Percentiles rank a stretch among this genome's conserved stretches.
These are phyloP conservation scores for Neofusicoccum sp. DNA, from an alignment of 2,329 filamentous ascomycete species.

Conservation along the genomic window DNA sequence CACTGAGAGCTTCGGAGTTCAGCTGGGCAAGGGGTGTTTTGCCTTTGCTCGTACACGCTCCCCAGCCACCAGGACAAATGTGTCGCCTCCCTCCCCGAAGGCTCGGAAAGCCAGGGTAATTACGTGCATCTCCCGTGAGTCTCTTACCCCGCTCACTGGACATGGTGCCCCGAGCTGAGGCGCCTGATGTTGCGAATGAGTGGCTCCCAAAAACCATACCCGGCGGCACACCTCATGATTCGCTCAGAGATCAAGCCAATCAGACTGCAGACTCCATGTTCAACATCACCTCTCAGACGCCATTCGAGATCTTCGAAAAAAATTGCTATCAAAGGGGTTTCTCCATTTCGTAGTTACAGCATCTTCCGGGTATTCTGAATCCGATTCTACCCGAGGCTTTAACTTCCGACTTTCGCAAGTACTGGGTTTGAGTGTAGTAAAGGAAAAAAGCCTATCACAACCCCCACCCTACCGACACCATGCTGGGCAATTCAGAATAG, in stretches of 20 bases:
- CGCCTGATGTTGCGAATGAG: background rate
- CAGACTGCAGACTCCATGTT: background rate
- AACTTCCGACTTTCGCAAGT: constrained; percentile 11
- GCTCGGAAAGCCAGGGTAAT: too few species aligned
- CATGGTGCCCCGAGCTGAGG: background rate
- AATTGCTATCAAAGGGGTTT: constrained; percentile 8
- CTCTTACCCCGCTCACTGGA: background rate
- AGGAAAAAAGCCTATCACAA: constrained; percentile 11
- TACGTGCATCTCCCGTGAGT: too few species aligned
- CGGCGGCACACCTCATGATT: background rate
- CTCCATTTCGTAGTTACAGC: constrained; percentile 17
- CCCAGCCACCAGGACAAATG: background rate
- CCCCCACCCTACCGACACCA: constrained; percentile 16
- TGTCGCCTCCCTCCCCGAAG: background rate
- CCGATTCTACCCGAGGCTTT: constrained; percentile 1
- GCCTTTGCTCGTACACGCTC: background rate
- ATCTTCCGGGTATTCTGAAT: constrained; percentile 9
- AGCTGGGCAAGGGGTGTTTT: background rate
- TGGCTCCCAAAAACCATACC: background rate
- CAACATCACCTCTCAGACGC: background rate
- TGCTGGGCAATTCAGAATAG: constrained; percentile 14
- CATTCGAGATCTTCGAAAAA: background rate
- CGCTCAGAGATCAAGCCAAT: background rate
- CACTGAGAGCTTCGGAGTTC: background rate
- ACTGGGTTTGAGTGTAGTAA: constrained; percentile 1